Evolutionary conservation across 305 asterid genomes (phyloP).

Genomic region (Rubia peregrina): DNA sequence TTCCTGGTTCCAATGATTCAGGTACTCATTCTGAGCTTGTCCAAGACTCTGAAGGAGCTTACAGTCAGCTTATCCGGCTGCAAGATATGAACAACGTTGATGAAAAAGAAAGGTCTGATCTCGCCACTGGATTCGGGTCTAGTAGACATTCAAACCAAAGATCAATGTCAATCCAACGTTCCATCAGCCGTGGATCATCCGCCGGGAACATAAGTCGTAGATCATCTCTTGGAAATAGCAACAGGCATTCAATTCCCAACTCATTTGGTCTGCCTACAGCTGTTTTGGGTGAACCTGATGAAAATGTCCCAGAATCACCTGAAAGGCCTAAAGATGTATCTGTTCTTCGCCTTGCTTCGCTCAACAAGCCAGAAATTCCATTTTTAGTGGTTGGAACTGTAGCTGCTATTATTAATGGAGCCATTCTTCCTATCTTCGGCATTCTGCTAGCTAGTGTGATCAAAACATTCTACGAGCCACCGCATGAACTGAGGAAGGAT

Average conservation of each 20-base stretch:
- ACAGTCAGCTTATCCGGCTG: conserved; percentile 66
- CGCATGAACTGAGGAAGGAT: conserved; percentile 41
- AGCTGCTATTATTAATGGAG: conserved; percentile 53
- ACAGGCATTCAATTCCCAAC: conserved; percentile 48
- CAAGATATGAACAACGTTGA: conserved; percentile 52
- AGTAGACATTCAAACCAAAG: conserved; percentile 49
- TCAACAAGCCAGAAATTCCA: conserved; percentile 54
- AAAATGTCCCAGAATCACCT: conserved; percentile 16
- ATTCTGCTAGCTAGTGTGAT: conserved; percentile 44
- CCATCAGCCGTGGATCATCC: conserved; percentile 65
- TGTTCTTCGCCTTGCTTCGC: conserved; percentile 44
- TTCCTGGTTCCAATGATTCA: conserved; percentile 14
- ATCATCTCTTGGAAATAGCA: conserved; percentile 62
- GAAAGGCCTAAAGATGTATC: conserved; percentile 22
- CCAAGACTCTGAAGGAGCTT: conserved; percentile 68
- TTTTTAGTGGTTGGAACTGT: conserved; percentile 42
- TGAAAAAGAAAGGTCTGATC: conserved; percentile 34
- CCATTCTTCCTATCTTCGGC: conserved; percentile 55
- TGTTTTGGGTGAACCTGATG: conserved; percentile 16
- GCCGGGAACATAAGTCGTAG: conserved; percentile 52
- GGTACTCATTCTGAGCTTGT: conserved; percentile 65
- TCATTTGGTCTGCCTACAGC: conserved; percentile 54
- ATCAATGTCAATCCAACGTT: conserved; percentile 41
- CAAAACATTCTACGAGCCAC: conserved; percentile 46
- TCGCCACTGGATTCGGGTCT: conserved; percentile 26